These are phyloP conservation scores for Scutellaria barbata DNA, from an alignment of 257 asterid species.

Conservation along the genomic window DNA sequence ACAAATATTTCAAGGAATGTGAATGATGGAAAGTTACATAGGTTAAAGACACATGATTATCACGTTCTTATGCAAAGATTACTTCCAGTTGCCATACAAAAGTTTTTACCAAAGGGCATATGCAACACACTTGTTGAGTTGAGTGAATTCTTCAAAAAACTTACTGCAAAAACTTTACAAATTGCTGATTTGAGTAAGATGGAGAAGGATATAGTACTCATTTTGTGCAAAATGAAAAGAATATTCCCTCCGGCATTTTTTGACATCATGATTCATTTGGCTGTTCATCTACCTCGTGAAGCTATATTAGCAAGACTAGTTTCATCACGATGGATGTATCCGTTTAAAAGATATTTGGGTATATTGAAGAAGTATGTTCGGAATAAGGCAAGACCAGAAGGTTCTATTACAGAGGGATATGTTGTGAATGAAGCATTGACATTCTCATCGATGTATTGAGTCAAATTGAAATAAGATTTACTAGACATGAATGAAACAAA, in stretches of 20 bases:
- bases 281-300: background rate
- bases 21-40: background rate
- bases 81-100: conserved; percentile 2
- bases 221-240: background rate
- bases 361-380: background rate
- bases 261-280: conserved; percentile 1
- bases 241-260: conserved; percentile 18
- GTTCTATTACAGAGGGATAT: background rate
- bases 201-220: background rate
- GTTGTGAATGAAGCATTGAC: background rate
- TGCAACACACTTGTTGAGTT: background rate
- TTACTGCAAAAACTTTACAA: background rate
- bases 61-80: background rate
- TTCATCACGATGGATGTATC: background rate
- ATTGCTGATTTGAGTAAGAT: background rate
- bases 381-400: background rate
- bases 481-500: background rate
- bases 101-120: background rate
- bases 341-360: background rate
- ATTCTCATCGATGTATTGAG: background rate
- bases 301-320: background rate
- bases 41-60: conserved; percentile 3
- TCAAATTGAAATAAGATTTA: background rate
- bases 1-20: no score
- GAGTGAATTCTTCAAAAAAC: conserved; percentile 1